These are phyloP conservation scores for Argentina anserina DNA, from an alignment of 306 rosid species.

Conservation along the genomic window DNA sequence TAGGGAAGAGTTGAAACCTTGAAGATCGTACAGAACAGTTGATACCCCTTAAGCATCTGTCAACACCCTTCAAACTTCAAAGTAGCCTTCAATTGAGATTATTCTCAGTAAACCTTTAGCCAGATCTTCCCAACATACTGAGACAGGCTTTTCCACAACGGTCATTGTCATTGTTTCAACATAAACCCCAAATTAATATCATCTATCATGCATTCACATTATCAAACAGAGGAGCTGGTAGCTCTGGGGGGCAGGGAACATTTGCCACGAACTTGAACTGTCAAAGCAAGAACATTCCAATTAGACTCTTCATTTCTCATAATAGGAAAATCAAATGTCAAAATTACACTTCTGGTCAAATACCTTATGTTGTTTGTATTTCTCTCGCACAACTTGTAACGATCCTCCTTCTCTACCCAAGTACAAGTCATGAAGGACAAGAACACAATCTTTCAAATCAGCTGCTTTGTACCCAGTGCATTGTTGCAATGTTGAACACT, in stretches of 20 bases:
- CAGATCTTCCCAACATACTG: neutral
- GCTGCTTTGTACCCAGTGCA: slow-evolving; percentile 57
- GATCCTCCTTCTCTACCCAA: slow-evolving; percentile 62
- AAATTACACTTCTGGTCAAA: neutral
- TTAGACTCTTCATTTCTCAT: slow-evolving; percentile 5
- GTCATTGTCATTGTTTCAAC: neutral
- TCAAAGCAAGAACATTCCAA: slow-evolving; percentile 12
- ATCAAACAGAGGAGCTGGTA: slow-evolving; percentile 55
- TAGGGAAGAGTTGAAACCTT: neutral
- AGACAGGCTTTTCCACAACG: neutral
- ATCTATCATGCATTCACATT: slow-evolving; percentile 25
- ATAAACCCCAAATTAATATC: neutral
- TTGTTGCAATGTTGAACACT: slow-evolving; percentile 45
- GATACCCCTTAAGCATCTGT: neutral
- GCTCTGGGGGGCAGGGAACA: slow-evolving; percentile 65
- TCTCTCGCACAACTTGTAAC: slow-evolving; percentile 65
- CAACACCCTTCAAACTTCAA: neutral
- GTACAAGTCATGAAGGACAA: slow-evolving; percentile 65
- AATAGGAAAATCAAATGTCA: neutral
- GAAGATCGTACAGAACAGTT: neutral
- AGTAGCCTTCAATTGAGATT: neutral
- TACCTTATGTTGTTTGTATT: slow-evolving; percentile 89
- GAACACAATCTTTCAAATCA: slow-evolving; percentile 63
- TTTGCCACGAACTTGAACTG: slow-evolving; percentile 77
- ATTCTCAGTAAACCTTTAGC: neutral